These are phyloP conservation scores for Diplocarpon rosae DNA, from an alignment of 2,329 filamentous ascomycete genomes.

Conservation along the genomic window DNA sequence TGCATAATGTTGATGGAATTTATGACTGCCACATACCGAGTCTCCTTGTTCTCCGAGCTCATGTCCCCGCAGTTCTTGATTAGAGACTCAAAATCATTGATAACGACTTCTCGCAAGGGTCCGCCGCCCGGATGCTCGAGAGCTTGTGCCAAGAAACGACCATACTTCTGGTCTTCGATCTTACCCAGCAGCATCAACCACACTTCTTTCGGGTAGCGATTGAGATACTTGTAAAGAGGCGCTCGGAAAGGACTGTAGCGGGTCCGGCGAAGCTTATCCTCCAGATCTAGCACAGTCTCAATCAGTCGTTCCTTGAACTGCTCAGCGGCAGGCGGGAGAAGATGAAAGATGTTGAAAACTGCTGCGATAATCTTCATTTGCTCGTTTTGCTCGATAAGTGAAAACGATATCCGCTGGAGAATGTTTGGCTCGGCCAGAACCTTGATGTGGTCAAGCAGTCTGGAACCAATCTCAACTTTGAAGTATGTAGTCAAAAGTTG, in stretches of 20 bases:
- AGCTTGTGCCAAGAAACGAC: slow-evolving; percentile 82
- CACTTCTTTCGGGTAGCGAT: slow-evolving; percentile 81
- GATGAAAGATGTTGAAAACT: slow-evolving; percentile 92
- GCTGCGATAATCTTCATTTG: slow-evolving; percentile 92
- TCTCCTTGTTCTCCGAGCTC: slow-evolving; percentile 56
- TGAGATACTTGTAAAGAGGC: slow-evolving; percentile 86
- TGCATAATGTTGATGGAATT: slow-evolving; percentile 82
- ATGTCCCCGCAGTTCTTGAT: slow-evolving; percentile 55
- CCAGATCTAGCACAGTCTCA: slow-evolving; percentile 79
- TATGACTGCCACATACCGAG: slow-evolving; percentile 57
- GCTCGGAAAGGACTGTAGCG: slow-evolving; percentile 84
- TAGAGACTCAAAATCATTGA: slow-evolving; percentile 61
- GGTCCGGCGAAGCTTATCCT: slow-evolving; percentile 74
- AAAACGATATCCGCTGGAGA: slow-evolving; percentile 87
- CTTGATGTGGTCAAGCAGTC: slow-evolving; percentile 89
- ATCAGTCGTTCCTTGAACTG: slow-evolving; percentile 86
- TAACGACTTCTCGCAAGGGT: slow-evolving; percentile 62
- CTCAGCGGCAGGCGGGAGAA: slow-evolving; percentile 83
- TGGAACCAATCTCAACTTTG: slow-evolving; percentile 92
- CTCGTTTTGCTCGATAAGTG: slow-evolving; percentile 81
- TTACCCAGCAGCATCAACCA: slow-evolving; percentile 71
- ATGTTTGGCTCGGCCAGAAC: slow-evolving; percentile 70
- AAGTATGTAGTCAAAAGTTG: slow-evolving; percentile 96
- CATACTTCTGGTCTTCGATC: slow-evolving; percentile 76
- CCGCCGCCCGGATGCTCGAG: slow-evolving; percentile 65